Conservation (phyloP, 257 asterid species). For the Rehmannia glutinosa region DNA sequence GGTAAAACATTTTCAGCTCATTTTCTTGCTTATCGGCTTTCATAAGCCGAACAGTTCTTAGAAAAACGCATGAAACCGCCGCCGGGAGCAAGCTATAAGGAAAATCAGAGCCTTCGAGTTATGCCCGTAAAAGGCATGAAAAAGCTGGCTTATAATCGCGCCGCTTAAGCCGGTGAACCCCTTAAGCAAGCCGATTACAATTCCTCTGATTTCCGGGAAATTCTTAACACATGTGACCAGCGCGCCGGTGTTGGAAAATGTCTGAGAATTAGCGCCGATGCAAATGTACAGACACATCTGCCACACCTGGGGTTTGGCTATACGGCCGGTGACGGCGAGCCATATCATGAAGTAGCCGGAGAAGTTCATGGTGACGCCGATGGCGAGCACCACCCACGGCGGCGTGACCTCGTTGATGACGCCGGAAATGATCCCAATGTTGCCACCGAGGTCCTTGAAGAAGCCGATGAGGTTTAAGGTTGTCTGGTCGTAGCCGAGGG, state of each 20-base stretch:
- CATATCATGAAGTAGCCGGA: constrained; percentile 57
- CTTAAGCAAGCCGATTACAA: constrained; percentile 43
- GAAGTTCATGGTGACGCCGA: constrained; percentile 55
- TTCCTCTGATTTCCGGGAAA: constrained; percentile 46
- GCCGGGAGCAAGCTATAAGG: constrained; percentile 48
- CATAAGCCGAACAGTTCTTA: constrained; percentile 30
- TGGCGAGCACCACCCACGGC: constrained; percentile 57
- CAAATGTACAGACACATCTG: constrained; percentile 56
- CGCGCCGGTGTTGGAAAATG: constrained; percentile 55
- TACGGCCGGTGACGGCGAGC: constrained; percentile 44
- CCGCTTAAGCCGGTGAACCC: constrained; percentile 57
- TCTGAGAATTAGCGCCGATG: constrained; percentile 54
- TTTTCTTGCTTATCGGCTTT: constrained; percentile 12
- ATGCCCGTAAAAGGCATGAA: constrained; percentile 28
- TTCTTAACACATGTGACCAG: constrained; percentile 44
- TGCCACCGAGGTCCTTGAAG: constrained; percentile 62
- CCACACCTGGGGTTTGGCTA: constrained; percentile 39
- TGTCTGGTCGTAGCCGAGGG: constrained; percentile 63
- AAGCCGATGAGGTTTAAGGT: constrained; percentile 49
- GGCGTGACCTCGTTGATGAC: constrained; percentile 52
- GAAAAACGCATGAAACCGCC: constrained; percentile 26
- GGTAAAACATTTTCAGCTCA: constrained; percentile 34
- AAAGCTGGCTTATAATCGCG: constrained; percentile 44
- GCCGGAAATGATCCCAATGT: constrained; percentile 52
- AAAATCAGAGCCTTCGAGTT: constrained; percentile 32